phyloP scores from a whole-genome alignment of 1,139 yeast genomes.

The Debaryomyces subglobosus region DNA sequence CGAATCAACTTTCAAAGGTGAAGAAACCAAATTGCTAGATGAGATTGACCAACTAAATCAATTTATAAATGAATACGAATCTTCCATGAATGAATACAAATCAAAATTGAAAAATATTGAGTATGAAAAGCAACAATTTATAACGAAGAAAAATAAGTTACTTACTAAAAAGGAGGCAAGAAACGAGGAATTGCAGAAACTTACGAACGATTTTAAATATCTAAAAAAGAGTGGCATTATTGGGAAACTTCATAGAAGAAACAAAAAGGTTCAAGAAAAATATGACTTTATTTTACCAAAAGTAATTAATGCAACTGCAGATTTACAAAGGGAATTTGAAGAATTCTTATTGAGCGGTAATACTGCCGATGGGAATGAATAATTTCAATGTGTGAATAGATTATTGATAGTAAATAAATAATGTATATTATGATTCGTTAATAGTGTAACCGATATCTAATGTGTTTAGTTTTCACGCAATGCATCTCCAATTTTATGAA shows the following conservation, averaged over 20 bases:
- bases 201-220: constrained; percentile 32
- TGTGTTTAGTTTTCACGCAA: constrained; percentile 21
- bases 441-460: neutral
- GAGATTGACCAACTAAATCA: constrained; percentile 29
- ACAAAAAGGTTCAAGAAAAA: constrained; percentile 37
- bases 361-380: neutral
- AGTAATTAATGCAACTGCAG: constrained; percentile 26
- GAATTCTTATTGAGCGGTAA: neutral
- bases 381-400: neutral
- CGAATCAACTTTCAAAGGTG: constrained; percentile 21
- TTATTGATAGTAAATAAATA: constrained; percentile 9
- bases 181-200: constrained; percentile 29
- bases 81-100: constrained; percentile 26
- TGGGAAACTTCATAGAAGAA: constrained; percentile 31
- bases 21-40: constrained; percentile 23
- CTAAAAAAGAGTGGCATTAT: constrained; percentile 32
- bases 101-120: constrained; percentile 26
- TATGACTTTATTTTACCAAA: constrained; percentile 43
- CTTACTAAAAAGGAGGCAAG: constrained; percentile 26
- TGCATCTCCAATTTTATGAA: constrained; percentile 57
- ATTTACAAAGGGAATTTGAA: constrained; percentile 14
- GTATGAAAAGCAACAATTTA: constrained; percentile 24
- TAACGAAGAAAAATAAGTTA: constrained; percentile 32
- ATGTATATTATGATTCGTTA: neutral
- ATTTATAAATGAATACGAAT: constrained; percentile 29